Evolutionary conservation across 2,329 filamentous ascomycete genomes (phyloP), one percentile per base, ranked within the genome.

Genomic region (Biscogniauxia sp.): DNA sequence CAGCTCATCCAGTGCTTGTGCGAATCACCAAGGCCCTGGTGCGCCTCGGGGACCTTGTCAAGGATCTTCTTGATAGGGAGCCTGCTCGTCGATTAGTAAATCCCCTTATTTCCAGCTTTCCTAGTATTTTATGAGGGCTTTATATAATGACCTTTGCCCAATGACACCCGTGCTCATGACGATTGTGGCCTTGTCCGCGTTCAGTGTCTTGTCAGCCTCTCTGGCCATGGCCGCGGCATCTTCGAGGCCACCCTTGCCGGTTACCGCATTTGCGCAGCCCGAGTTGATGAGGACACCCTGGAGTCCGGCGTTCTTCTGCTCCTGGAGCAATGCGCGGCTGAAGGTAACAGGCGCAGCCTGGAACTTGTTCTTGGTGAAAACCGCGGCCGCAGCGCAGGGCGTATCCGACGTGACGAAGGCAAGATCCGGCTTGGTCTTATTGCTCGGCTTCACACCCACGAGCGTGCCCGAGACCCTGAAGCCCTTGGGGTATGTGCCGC

Each of bases 101-200:
- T 65, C 61, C 64, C 20, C 5, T 4, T 37, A n/a, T n/a, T 25
- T 25, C 8, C 19, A 11, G 19, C 2, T 26, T 9, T 28, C 15
- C 32, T 15, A 53, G 49, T 32, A 51, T 32, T 58, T 20, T 8
- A 49, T 17, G n/a, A 54, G 2, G 37, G 37, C 37, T 45, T 6
- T 45, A 28, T 32, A 3, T 32, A 3, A 65, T 77, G 74, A 89
- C 88, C 91, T 88, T 77, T 98, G 94, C 8, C 95, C 95, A 73
- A 99, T 99, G 52, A 99, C 95, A 58, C 95, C 95, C 1, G 95
- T 99, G 75, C 93, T 97, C 95, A 99, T 98, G 63, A 98, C 94
- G 54, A 99, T 82, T n/a, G 92, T 95, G 66, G 80, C 81, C 58
- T 81, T 78, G 17, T 70, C 68, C 55, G 79, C 75, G 15, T 81